Conservation (phyloP, 1,284 basidiomycete genomes). For the Trichosporon inkin region DNA sequence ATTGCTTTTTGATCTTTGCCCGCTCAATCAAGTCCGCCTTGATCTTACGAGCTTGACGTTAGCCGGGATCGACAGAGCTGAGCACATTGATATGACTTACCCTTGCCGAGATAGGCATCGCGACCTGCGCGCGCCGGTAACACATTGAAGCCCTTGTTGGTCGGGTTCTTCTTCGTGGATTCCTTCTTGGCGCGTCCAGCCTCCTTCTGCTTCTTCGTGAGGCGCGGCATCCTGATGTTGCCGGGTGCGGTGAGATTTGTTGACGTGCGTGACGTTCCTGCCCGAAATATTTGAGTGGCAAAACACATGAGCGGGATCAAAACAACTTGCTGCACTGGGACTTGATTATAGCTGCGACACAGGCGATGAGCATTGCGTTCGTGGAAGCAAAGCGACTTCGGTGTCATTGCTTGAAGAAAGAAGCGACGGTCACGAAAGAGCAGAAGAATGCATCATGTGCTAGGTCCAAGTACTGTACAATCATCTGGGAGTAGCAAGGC, state of each 20-base stretch:
- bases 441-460: conserved; percentile 9
- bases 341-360: too few species aligned
- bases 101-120: conserved; percentile 52
- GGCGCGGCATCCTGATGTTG: conserved; percentile 32
- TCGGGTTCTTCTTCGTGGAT: conserved; percentile 10
- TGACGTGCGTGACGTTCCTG: not conserved
- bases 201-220: conserved; percentile 43
- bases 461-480: conserved; percentile 9
- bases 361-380: too few species aligned
- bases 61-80: not conserved
- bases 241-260: not conserved
- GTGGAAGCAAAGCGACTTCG: too few species aligned
- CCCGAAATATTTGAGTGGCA: conserved; percentile 8
- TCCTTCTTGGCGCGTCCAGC: conserved; percentile 19
- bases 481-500: conserved; percentile 2
- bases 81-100: conserved; percentile 23
- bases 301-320: not conserved
- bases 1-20: conserved; percentile 55
- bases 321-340: too few species aligned
- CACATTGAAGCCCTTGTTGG: conserved; percentile 42
- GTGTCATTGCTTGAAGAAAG: too few species aligned
- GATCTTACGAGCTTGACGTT: conserved; percentile 51
- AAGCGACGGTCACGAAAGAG: not conserved
- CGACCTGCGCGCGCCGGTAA: conserved; percentile 44
- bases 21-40: conserved; percentile 55